A percentile compares a stretch with the other conserved stretches of the same genome.
Conservation (phyloP, 257 asterid species). For the Fraxinus americana region DNA sequence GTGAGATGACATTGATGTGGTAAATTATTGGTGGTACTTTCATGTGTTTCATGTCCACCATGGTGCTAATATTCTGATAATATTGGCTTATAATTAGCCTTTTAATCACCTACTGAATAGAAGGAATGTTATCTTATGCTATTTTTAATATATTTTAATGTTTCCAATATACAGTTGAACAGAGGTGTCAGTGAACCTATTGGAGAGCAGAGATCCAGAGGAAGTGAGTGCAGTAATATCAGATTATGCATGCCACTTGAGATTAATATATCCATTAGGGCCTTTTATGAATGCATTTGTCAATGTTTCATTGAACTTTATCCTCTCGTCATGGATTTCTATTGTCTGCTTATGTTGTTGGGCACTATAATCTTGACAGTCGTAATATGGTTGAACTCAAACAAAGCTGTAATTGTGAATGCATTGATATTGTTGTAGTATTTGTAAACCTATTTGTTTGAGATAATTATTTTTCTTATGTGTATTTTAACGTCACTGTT, state of each 20-base stretch:
- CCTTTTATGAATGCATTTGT: background rate
- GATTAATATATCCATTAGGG: slow-evolving; percentile 3
- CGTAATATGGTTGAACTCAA: background rate
- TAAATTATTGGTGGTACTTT: background rate
- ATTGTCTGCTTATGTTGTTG: background rate
- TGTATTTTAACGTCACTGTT: background rate
- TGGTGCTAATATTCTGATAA: background rate
- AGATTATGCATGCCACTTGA: slow-evolving; percentile 5
- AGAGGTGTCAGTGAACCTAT: slow-evolving; percentile 54
- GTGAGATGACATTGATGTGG: background rate
- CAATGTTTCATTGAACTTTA: background rate
- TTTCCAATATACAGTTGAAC: slow-evolving; percentile 59
- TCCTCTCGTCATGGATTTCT: background rate
- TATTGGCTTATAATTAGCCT: slow-evolving; percentile 4
- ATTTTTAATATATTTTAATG: background rate
- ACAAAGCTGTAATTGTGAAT: background rate
- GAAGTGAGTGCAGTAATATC: slow-evolving; percentile 56
- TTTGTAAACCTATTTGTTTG: background rate
- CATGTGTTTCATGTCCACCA: slow-evolving; percentile 1
- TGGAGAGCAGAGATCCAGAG: slow-evolving; percentile 74
- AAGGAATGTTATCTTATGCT: slow-evolving; percentile 11
- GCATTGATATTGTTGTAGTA: background rate
- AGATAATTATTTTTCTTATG: background rate
- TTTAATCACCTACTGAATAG: background rate
- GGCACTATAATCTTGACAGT: background rate